phyloP scores from a whole-genome alignment of 768 basidiomycete species.

The Mycena crocata region DNA sequence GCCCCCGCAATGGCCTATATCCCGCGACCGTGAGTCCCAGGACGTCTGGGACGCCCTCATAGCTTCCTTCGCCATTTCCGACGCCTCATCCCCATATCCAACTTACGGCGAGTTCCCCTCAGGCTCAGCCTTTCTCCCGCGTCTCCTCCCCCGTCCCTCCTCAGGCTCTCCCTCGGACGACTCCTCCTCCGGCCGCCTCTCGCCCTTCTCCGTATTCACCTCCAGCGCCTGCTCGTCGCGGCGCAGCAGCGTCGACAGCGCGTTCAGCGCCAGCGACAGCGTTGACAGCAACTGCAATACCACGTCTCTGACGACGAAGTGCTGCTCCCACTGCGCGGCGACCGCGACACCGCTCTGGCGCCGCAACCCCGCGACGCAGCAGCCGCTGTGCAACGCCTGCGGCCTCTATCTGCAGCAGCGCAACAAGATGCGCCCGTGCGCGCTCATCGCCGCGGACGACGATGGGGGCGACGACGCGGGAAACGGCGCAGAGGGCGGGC shows the following conservation, averaged over 20 bases:
- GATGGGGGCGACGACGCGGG: slow-evolving; percentile 1
- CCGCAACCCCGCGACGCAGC: slow-evolving; percentile 8
- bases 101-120: background rate
- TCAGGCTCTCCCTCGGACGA: background rate
- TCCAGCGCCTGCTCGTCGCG: slow-evolving; percentile 6
- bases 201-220: slow-evolving; percentile 2
- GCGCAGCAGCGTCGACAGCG: background rate
- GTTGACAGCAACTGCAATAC: too few relatives aligned
- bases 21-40: too few relatives aligned
- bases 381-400: slow-evolving; percentile 20
- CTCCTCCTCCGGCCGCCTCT: slow-evolving; percentile 2
- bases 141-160: background rate
- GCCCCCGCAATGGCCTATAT: too few relatives aligned
- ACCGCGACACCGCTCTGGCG: slow-evolving; percentile 24
- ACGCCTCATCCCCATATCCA: background rate
- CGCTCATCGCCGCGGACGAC: slow-evolving; percentile 17
- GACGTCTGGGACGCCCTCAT: slow-evolving; percentile 1
- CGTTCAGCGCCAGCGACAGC: too few relatives aligned
- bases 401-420: slow-evolving; percentile 23
- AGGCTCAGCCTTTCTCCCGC: background rate
- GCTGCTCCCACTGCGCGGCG: slow-evolving; percentile 19
- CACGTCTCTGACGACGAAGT: background rate
- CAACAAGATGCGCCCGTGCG: slow-evolving; percentile 14
- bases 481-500: background rate
- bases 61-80: background rate